These are phyloP conservation scores for Geotrichum siamense DNA, from an alignment of 1,139 yeast species.

Conservation along the genomic window DNA sequence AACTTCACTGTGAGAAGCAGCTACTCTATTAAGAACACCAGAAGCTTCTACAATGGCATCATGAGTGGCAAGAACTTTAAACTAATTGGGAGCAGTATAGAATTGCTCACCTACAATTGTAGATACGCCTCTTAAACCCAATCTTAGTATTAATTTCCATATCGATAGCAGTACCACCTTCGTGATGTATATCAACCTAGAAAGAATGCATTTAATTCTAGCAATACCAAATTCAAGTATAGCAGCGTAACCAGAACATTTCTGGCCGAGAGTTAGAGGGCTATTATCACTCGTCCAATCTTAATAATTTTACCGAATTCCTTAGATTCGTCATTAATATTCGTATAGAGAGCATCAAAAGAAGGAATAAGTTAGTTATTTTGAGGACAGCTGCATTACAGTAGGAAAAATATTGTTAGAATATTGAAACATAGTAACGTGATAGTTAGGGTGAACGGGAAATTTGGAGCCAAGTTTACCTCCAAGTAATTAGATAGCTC, in stretches of 20 bases:
- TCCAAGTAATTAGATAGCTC: slow-evolving; percentile 93
- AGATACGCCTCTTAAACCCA: slow-evolving; percentile 85
- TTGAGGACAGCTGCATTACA: slow-evolving; percentile 96
- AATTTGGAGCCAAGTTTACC: slow-evolving; percentile 85
- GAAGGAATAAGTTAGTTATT: slow-evolving; percentile 75
- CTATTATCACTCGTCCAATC: slow-evolving; percentile 99
- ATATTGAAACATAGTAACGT: slow-evolving; percentile 96
- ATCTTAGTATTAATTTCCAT: slow-evolving; percentile 91
- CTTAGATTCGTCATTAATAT: slow-evolving; percentile 66
- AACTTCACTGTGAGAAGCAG: slow-evolving; percentile 89
- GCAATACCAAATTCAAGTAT: slow-evolving; percentile 86
- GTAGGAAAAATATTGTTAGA: slow-evolving; percentile 98
- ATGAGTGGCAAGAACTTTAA: slow-evolving; percentile 98
- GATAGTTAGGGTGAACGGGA: slow-evolving; percentile 98
- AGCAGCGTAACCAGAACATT: slow-evolving; percentile 92
- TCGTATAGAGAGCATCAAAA: slow-evolving; percentile 64
- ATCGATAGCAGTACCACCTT: slow-evolving; percentile 99
- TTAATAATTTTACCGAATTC: slow-evolving; percentile 87
- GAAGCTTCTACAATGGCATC: slow-evolving; percentile 97
- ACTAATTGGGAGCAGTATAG: slow-evolving; percentile 95
- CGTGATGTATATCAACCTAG: slow-evolving; percentile 76
- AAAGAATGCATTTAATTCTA: slow-evolving; percentile 70
- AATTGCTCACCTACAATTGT: slow-evolving; percentile 81
- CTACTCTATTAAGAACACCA: slow-evolving; percentile 94
- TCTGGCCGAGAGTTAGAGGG: slow-evolving; percentile 95